phyloP scores from a whole-genome alignment of 1,284 basidiomycete genomes.

The Trametes hirsuta region DNA sequence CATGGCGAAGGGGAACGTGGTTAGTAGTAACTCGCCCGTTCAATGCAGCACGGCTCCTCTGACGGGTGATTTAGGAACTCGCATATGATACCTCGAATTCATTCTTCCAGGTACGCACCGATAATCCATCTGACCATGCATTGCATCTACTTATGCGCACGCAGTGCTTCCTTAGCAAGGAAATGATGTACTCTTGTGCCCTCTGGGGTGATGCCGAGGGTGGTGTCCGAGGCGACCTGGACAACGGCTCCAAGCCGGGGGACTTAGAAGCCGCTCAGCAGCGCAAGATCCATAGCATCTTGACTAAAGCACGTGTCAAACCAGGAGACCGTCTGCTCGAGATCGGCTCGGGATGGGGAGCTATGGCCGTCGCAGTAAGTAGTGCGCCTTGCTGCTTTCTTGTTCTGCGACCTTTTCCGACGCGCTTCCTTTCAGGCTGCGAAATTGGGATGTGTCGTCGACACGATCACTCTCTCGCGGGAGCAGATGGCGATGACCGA shows the following conservation, averaged over 20 bases:
- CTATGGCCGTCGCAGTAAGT: conserved; percentile 78
- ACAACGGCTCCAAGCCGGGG: conserved; percentile 40
- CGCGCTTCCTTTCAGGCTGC: conserved; percentile 50
- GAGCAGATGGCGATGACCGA: conserved; percentile 85
- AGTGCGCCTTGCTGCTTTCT: not conserved
- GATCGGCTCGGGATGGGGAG: conserved; percentile 89
- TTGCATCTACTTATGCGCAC: not conserved
- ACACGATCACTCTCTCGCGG: conserved; percentile 81
- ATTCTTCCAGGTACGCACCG: conserved; percentile 58
- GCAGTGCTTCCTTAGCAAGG: conserved; percentile 75
- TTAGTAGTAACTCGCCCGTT: conserved; percentile 53
- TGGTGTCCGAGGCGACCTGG: conserved; percentile 62
- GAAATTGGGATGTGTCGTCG: conserved; percentile 72
- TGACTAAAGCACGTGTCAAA: conserved; percentile 71
- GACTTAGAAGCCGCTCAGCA: conserved; percentile 81
- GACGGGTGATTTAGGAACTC: conserved; percentile 49
- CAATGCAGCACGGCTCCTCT: not conserved
- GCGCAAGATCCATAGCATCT: conserved; percentile 77
- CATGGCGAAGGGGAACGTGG: conserved; percentile 48
- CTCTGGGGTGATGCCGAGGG: conserved; percentile 73
- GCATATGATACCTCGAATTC: conserved; percentile 86
- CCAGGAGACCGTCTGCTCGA: conserved; percentile 81
- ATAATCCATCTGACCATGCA: not conserved
- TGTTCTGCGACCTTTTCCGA: not conserved
- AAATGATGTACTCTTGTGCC: conserved; percentile 91